These are phyloP conservation scores for Funneliformis geosporum DNA, from an alignment of 192 early-diverging fungal species.

Conservation along the genomic window DNA sequence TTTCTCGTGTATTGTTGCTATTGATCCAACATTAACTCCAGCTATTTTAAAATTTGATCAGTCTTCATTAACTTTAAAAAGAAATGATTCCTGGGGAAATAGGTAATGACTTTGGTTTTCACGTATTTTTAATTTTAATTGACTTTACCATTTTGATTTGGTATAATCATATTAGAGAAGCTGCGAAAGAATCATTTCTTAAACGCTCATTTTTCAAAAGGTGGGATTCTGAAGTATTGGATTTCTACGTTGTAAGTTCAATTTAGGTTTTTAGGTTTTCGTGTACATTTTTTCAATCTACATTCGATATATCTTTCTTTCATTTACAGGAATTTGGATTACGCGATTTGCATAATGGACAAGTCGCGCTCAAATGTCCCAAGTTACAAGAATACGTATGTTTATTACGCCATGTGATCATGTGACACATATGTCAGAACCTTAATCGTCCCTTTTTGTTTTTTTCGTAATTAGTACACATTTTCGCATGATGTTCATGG, in stretches of 20 bases:
- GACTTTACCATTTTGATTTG: no score
- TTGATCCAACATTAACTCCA: conserved; percentile 43
- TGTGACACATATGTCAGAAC: no score
- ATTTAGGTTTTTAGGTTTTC: background rate
- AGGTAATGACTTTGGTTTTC: conserved; percentile 32
- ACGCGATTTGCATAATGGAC: conserved; percentile 41
- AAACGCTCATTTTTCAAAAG: conserved; percentile 41
- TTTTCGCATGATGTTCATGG: conserved; percentile 26
- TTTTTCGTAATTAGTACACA: conserved; percentile 19
- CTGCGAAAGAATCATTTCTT: conserved; percentile 29
- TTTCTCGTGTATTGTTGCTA: conserved; percentile 39
- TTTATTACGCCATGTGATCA: background rate
- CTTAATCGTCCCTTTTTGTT: no score
- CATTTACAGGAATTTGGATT: conserved; percentile 42
- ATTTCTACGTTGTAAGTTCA: conserved; percentile 53
- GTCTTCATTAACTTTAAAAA: conserved; percentile 33
- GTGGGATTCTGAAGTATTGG: conserved; percentile 53
- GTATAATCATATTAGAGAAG: conserved; percentile 30
- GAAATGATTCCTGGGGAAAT: conserved; percentile 50
- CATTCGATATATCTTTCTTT: background rate
- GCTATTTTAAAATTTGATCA: conserved; percentile 21
- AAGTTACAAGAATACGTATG: conserved; percentile 51
- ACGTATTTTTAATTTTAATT: background rate
- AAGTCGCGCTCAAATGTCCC: conserved; percentile 46
- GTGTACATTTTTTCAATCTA: background rate